Conservation (phyloP, 2,329 filamentous ascomycete genomes). For the Pseudonectria foliicola region DNA sequence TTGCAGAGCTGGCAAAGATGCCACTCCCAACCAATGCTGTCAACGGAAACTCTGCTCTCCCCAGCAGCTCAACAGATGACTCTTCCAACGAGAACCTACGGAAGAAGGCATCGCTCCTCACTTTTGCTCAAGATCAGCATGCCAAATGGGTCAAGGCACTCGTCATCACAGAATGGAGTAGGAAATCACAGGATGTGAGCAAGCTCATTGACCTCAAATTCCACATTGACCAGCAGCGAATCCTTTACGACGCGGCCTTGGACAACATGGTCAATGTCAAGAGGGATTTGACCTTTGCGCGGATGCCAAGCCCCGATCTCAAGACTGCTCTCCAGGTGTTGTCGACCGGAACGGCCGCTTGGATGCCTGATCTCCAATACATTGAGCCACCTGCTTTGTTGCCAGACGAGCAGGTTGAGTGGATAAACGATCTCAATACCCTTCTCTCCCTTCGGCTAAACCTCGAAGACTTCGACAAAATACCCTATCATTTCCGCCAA, state of each 20-base stretch:
- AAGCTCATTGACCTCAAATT: slow-evolving; percentile 81
- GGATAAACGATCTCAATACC: slow-evolving; percentile 76
- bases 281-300: slow-evolving; percentile 61
- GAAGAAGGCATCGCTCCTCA: slow-evolving; percentile 69
- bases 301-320: slow-evolving; percentile 83
- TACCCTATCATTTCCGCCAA: slow-evolving; percentile 66
- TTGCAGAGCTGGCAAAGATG: slow-evolving; percentile 64
- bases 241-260: slow-evolving; percentile 53
- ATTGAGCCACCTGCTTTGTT: slow-evolving; percentile 66
- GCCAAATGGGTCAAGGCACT: slow-evolving; percentile 88
- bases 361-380: slow-evolving; percentile 77
- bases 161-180: slow-evolving; percentile 85
- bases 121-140: slow-evolving; percentile 73
- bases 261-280: slow-evolving; percentile 65
- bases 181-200: slow-evolving; percentile 69
- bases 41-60: slow-evolving; percentile 41
- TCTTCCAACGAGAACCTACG: slow-evolving; percentile 57
- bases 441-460: slow-evolving; percentile 77
- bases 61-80: slow-evolving; percentile 40
- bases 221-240: slow-evolving; percentile 60
- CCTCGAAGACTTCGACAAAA: slow-evolving; percentile 69
- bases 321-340: slow-evolving; percentile 82
- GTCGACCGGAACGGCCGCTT: slow-evolving; percentile 66
- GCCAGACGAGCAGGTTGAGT: slow-evolving; percentile 63
- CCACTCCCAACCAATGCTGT: slow-evolving; percentile 44